Evolutionary conservation across 1,284 basidiomycete species (phyloP).

Genomic region (Heterobasidion occidentale): DNA sequence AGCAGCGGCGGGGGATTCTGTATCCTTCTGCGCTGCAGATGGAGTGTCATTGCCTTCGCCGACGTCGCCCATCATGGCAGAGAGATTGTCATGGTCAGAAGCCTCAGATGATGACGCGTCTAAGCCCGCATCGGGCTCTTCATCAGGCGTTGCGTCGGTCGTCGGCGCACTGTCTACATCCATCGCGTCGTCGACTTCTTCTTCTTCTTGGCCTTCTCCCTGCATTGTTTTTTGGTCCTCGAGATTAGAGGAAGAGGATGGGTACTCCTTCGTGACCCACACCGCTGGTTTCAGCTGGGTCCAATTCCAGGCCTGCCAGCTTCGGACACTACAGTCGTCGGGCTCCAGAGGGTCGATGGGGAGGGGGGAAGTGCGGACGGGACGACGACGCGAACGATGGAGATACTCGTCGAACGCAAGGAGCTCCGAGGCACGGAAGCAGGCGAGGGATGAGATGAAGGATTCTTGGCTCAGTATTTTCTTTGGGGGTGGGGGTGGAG

Average conservation of each 20-base stretch:
- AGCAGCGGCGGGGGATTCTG: not conserved
- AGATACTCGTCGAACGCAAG: constrained; percentile 17
- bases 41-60: not conserved
- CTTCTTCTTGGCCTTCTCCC: not conserved
- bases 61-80: not conserved
- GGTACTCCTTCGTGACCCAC: constrained; percentile 11
- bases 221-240: not conserved
- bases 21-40: not conserved
- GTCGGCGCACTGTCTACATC: not conserved
- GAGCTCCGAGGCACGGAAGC: constrained; percentile 10
- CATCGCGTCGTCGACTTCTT: not conserved
- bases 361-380: constrained; percentile 9
- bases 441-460: constrained; percentile 5
- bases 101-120: not conserved
- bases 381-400: constrained; percentile 13
- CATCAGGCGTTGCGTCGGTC: not conserved
- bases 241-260: not conserved
- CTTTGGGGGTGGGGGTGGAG: not conserved
- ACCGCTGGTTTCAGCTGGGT: constrained; percentile 12
- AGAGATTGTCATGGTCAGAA: not conserved
- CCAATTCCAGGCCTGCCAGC: constrained; percentile 19
- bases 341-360: constrained; percentile 8
- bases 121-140: not conserved
- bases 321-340: not conserved
- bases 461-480: not conserved